Evolutionary conservation across 257 asterid species (phyloP), one percentile per base, ranked within the genome.

Genomic region (Rauvolfia tetraphylla): DNA sequence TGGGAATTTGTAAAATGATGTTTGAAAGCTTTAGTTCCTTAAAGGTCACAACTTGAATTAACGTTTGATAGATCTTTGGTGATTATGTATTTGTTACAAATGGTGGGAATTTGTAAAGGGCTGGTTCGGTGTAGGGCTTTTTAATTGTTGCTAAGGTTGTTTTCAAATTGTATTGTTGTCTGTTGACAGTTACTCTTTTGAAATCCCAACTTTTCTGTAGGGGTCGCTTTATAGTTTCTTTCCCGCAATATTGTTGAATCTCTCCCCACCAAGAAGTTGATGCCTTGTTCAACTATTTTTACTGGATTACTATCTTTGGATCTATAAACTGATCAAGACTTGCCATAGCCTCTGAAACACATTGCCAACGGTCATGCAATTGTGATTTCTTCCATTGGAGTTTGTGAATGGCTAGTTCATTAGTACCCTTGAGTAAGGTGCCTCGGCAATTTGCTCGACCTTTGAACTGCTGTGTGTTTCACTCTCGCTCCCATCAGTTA

Each of bases 361-460:
- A 38, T 46, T 5, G 59, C 42, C 27, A 6, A 46, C 49, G 49
- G 27, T 66, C 75, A 66, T 78, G 73, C 72, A 56, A 36, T 65
- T 74, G 75, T 83, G 79, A 77, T 68, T 66, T 31, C 68, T 66
- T 31, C 53, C 57, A 69, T 44, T 76, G 27, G 69, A 31, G 39
- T 75, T 77, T 72, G 68, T 76, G 80, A 77, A 89, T 89, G 96
- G 91, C 89, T 78, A 73, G 82, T 75, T 70, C 89, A 25, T 75
- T 86, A 79, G 73, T 83, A 78, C 82, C 88, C 46, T 75, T 79
- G 80, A 73, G 86, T 67, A 85, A 82, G 86, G 82, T 83, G 25
- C 89, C 93, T 2, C 56, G 81, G 81, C 76, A 63, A 23, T 49
- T 79, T 69, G 77, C 58, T 74, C 88, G 54, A 68, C 81, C 79